phyloP scores from a whole-genome alignment of 2,329 filamentous ascomycete species.

The Hymenoscyphus repandus region DNA sequence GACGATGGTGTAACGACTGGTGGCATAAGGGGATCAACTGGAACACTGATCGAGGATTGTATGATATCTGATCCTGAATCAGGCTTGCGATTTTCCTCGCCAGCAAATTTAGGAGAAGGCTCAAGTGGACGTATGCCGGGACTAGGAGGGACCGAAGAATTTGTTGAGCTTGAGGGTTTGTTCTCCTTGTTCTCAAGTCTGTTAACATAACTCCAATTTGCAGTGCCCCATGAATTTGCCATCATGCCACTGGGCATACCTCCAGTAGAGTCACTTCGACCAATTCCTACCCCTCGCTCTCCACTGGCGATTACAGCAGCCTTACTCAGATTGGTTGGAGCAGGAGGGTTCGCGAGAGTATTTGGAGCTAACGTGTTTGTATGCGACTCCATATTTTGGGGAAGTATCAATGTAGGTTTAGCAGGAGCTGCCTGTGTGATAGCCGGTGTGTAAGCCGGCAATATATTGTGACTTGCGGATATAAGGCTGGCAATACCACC shows the following conservation, averaged over 20 bases:
- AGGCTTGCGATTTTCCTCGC: conserved; percentile 27
- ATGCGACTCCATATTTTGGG: conserved; percentile 39
- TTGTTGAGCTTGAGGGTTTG: conserved; percentile 20
- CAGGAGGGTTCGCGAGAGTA: conserved; percentile 77
- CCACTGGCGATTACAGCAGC: conserved; percentile 76
- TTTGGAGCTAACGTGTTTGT: conserved; percentile 69
- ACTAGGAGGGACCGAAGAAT: conserved; percentile 22
- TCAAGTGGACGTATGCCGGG: conserved; percentile 24
- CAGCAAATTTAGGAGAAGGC: conserved; percentile 22
- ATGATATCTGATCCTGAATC: conserved; percentile 17
- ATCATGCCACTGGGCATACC: conserved; percentile 79
- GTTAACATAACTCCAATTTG: conserved; percentile 70
- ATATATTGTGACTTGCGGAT: conserved; percentile 73
- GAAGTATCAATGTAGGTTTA: conserved; percentile 33
- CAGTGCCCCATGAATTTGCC: conserved; percentile 91
- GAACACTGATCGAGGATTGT: conserved; percentile 18
- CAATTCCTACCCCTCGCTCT: conserved; percentile 63
- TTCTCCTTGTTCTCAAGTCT: conserved; percentile 51
- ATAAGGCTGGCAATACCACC: conserved; percentile 80
- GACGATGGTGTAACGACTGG: conserved; percentile 9
- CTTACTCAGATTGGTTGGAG: conserved; percentile 80
- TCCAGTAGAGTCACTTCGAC: conserved; percentile 55
- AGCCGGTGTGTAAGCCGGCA: conserved; percentile 56
- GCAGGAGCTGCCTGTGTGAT: conserved; percentile 20
- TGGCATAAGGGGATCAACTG: conserved; percentile 17